phyloP scores from a whole-genome alignment of 106 monocot species.

The Platanthera guangdongensis region DNA sequence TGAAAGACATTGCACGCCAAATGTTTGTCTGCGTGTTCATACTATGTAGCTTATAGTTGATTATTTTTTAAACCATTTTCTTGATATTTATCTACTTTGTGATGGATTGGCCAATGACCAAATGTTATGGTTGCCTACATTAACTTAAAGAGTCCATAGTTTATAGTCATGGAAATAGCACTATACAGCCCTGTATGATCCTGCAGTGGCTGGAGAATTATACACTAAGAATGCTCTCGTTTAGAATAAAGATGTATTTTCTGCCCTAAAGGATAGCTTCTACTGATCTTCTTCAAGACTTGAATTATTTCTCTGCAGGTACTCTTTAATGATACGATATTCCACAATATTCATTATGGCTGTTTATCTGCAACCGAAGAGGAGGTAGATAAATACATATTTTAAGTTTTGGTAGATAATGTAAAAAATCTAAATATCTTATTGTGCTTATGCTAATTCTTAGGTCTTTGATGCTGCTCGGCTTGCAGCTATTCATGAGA shows the following conservation, averaged over 20 bases:
- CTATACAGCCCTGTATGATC: too few relatives aligned
- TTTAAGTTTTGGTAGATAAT: not conserved
- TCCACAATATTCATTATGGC: slow-evolving; percentile 93
- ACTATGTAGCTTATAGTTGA: too few relatives aligned
- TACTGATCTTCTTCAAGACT: not conserved
- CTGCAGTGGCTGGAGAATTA: too few relatives aligned
- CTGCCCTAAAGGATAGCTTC: not conserved
- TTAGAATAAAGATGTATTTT: not conserved
- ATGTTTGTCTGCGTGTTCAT: too few relatives aligned
- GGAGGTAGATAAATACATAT: slow-evolving; percentile 42
- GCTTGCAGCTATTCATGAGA: slow-evolving; percentile 85
- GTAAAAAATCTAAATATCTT: not conserved
- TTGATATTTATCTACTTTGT: too few relatives aligned
- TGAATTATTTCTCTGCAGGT: slow-evolving; percentile 41
- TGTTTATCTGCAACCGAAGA: slow-evolving; percentile 81
- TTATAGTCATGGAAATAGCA: too few relatives aligned
- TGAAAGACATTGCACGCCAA: too few relatives aligned
- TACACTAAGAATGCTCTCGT: not conserved
- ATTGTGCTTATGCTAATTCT: slow-evolving; percentile 6
- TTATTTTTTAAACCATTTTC: too few relatives aligned
- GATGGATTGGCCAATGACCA: too few relatives aligned
- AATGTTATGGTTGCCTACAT: too few relatives aligned
- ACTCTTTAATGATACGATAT: slow-evolving; percentile 95
- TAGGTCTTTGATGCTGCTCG: slow-evolving; percentile 92
- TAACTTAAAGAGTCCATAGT: too few relatives aligned